Evolutionary conservation across 148 eudicot species (phyloP).

Genomic region (Rhododendron ferrugineum): DNA sequence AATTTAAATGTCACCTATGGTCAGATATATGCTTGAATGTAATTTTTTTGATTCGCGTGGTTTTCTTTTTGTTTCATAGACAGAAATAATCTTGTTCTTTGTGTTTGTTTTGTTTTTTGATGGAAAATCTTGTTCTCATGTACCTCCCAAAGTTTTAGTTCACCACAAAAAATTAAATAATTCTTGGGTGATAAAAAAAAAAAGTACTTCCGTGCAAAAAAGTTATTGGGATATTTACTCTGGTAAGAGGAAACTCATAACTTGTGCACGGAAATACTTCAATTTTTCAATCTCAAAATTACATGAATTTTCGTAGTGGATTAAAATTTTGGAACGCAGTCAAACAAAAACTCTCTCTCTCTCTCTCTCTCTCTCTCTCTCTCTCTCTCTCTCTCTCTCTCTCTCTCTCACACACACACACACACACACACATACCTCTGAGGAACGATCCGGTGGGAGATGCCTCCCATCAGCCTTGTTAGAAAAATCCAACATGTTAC

Average conservation of each 20-base stretch:
- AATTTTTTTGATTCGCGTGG: neutral
- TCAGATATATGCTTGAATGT: neutral
- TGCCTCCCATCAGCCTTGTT: conserved; percentile 32
- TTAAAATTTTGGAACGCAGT: neutral
- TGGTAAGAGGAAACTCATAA: neutral
- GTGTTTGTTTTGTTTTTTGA: neutral
- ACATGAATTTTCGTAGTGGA: neutral
- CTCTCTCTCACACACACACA: no score
- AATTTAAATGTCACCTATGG: no score
- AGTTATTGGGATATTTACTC: neutral
- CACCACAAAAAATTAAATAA: neutral
- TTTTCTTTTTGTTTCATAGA: neutral
- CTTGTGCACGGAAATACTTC: neutral
- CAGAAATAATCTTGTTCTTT: no score
- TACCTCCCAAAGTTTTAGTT: neutral
- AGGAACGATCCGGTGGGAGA: conserved; percentile 43
- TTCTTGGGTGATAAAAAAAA: neutral
- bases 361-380: neutral
- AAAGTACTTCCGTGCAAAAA: neutral
- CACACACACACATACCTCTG: no score
- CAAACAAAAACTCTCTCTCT: neutral
- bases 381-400: neutral
- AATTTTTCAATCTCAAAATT: neutral
- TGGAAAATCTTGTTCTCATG: neutral
- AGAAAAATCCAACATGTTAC: conserved; percentile 54